Evolutionary conservation across 306 rosid species (phyloP), one percentile per base, ranked within the genome.

Genomic region (Prunus fruticosa): DNA sequence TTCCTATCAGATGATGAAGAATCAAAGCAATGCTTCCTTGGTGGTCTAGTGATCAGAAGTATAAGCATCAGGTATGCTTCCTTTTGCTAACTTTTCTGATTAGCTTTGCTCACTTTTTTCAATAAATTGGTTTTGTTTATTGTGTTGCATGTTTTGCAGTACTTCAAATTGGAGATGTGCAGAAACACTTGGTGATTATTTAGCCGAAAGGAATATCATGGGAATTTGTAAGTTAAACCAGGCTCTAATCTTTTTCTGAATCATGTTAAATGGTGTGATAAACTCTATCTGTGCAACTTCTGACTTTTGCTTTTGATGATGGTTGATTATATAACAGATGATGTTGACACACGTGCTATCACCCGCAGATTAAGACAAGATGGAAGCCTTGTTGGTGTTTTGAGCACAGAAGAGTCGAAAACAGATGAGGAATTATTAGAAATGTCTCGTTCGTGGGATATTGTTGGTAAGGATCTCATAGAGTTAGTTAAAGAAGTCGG

Each of bases 281-380:
- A 79, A 11, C 22, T n/a, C 20, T 56, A n/a, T 56, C 62, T 20
- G 27, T 56, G 62, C 20, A 20, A 20, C 28, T 56, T 56, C 62
- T 20, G 23, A 56, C 62, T 20, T 20, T 1, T 56, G 0, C 62
- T 56, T 56, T 56, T n/a, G 71, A 60, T 72, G 72, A 68, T 80
- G 67, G 49, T 20, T 76, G 43, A 41, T 79, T 78, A 47, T 85
- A 77, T 78, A 73, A 83, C 91, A 94, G 97, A 89, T 85, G 97
- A 94, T 84, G 97, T 91, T 78, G 98, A 92, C 80, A 90, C 98
- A 2, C 95, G 96, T 25, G 97, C 97, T 75, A 90, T 95, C 80
- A 92, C 98, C 23, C 93, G 97, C 32, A 81, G 99, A 76, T 82
- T 95, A 78, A 85, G 97, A 74, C 85, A 92, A 83, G 97, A 92